These are phyloP conservation scores for Leccinum sublutescens DNA, from an alignment of 768 basidiomycete species.

Conservation along the genomic window DNA sequence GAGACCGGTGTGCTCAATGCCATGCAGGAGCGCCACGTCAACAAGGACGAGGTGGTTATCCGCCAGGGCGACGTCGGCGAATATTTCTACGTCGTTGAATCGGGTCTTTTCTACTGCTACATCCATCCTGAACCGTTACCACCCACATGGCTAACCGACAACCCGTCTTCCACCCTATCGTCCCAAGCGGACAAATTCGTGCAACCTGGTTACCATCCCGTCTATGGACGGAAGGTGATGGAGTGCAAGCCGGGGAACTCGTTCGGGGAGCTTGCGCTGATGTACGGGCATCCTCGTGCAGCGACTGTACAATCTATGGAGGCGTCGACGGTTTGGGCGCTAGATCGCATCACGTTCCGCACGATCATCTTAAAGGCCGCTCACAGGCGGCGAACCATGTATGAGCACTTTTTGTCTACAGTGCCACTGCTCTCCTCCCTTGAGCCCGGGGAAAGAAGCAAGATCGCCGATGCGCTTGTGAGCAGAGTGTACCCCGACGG, in stretches of 20 bases:
- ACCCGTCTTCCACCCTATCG: conserved; percentile 36
- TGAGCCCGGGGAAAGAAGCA: conserved; percentile 86
- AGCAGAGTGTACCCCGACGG: conserved; percentile 81
- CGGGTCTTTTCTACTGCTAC: conserved; percentile 82
- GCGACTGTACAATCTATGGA: conserved; percentile 89
- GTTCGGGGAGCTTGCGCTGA: conserved; percentile 95
- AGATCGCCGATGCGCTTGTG: conserved; percentile 94
- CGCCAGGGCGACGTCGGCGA: conserved; percentile 96
- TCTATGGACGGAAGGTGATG: conserved; percentile 78
- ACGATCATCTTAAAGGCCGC: conserved; percentile 95
- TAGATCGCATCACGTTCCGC: conserved; percentile 97
- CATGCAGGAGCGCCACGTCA: conserved; percentile 84
- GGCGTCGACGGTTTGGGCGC: conserved; percentile 83
- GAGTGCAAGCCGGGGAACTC: conserved; percentile 82
- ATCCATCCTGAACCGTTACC: conserved; percentile 67
- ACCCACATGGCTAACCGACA: conserved; percentile 52
- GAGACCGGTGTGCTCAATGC: conserved; percentile 89
- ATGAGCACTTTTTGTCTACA: conserved; percentile 92
- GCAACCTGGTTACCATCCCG: conserved; percentile 64
- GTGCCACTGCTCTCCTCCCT: conserved; percentile 86
- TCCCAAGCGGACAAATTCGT: conserved; percentile 52
- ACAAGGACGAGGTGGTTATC: conserved; percentile 84
- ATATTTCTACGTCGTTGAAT: conserved; percentile 96
- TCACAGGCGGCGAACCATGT: conserved; percentile 89
- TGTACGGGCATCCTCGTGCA: conserved; percentile 96